Percentiles rank a stretch among this genome's conserved stretches.
Conservation (phyloP, 2,329 filamentous ascomycete species). For the Thelonectria discophora region DNA sequence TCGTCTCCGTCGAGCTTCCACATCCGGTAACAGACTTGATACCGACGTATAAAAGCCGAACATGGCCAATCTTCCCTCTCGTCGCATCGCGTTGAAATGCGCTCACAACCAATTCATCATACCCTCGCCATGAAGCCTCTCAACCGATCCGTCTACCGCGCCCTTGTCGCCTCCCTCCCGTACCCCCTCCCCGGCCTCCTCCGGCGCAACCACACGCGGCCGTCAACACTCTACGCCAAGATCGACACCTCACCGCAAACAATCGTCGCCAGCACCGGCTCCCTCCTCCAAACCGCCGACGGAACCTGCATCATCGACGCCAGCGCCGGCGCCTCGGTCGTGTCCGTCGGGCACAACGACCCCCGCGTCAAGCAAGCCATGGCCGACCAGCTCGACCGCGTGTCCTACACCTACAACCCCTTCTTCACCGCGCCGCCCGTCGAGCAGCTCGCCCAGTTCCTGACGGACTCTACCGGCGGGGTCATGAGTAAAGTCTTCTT, state of each 20-base stretch:
- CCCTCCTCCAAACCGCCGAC: constrained; percentile 4
- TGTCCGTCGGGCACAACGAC: constrained; percentile 32
- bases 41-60: not conserved
- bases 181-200: not conserved
- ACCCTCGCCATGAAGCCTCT: not conserved
- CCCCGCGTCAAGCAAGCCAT: constrained; percentile 33
- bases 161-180: not conserved
- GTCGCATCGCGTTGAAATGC: not conserved
- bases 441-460: constrained; percentile 34
- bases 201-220: too few relatives aligned
- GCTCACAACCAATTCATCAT: not conserved
- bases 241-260: constrained; percentile 4
- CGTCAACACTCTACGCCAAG: constrained; percentile 7
- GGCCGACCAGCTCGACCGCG: constrained; percentile 33
- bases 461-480: constrained; percentile 45
- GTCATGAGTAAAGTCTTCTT: constrained; percentile 48
- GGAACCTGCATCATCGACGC: constrained; percentile 16
- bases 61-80: not conserved
- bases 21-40: not conserved
- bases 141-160: not conserved
- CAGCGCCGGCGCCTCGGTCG: constrained; percentile 30
- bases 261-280: constrained; percentile 1
- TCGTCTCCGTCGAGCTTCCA: constrained; percentile 16
- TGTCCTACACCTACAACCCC: constrained; percentile 32
- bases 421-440: constrained; percentile 34